A percentile compares a stretch with the other conserved stretches of the same genome.
These are phyloP conservation scores for Lanmaoa pseudosensibilis DNA, from an alignment of 768 basidiomycete genomes.

Conservation along the genomic window DNA sequence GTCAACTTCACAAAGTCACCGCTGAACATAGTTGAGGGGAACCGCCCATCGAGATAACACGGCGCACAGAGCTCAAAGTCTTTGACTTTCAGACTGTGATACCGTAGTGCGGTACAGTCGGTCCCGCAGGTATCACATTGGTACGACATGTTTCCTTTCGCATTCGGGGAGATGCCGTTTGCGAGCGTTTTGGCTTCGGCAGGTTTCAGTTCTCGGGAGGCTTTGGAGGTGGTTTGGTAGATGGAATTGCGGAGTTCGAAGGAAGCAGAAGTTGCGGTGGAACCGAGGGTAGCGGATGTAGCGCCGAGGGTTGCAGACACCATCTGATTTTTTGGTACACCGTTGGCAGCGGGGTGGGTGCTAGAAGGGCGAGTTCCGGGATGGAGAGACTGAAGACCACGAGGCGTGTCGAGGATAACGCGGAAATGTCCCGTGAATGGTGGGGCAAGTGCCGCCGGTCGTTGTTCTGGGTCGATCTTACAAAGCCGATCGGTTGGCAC, in stretches of 20 bases:
- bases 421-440: constrained; percentile 99
- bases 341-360: constrained; percentile 48
- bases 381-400: constrained; percentile 92
- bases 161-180: constrained; percentile 48
- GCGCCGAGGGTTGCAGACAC: constrained; percentile 16
- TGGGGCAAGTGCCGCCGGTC: constrained; percentile 91
- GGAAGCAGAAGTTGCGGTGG: constrained; percentile 53
- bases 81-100: constrained; percentile 91
- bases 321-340: constrained; percentile 41
- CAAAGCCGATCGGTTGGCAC: constrained; percentile 8
- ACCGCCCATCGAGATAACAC: constrained; percentile 95
- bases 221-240: constrained; percentile 84
- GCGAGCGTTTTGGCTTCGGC: constrained; percentile 66
- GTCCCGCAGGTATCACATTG: constrained; percentile 94
- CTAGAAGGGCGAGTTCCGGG: constrained; percentile 66
- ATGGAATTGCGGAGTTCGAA: constrained; percentile 87
- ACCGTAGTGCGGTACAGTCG: constrained; percentile 85
- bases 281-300: constrained; percentile 17
- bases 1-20: constrained; percentile 95
- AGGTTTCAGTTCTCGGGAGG: constrained; percentile 67
- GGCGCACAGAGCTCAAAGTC: constrained; percentile 87
- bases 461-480: constrained; percentile 95
- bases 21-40: constrained; percentile 93
- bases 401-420: constrained; percentile 94
- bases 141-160: constrained; percentile 55